Conservation (phyloP, 768 basidiomycete genomes). For the Cystofilobasidium macerans region DNA sequence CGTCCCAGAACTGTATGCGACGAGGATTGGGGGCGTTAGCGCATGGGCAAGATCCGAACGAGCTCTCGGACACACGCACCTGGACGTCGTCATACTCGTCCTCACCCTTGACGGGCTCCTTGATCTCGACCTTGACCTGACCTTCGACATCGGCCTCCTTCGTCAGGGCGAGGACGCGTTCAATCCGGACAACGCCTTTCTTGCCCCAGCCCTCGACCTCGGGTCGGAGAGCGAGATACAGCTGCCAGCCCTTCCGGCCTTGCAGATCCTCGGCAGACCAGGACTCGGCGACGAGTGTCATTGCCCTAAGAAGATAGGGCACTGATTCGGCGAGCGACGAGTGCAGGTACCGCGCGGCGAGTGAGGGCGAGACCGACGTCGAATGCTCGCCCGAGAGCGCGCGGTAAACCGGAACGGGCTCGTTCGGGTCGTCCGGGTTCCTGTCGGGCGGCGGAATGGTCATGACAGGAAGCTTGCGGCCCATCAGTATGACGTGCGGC, state of each 20-base stretch:
- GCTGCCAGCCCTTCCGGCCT: neutral
- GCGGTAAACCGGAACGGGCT: neutral
- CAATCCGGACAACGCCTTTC: constrained; percentile 5
- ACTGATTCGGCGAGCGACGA: neutral
- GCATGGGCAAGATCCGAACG: no score
- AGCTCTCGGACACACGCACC: no score
- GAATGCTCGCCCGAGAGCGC: neutral
- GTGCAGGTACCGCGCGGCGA: constrained; percentile 6
- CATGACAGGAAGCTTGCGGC: constrained; percentile 2
- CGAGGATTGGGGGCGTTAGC: no score
- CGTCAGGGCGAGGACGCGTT: neutral
- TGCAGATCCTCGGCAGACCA: neutral
- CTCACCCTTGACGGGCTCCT: neutral
- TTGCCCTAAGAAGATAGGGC: neutral
- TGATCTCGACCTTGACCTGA: neutral
- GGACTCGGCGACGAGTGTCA: constrained; percentile 9
- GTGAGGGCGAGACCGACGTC: neutral
- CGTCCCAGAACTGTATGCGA: neutral
- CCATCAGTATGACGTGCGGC: constrained; percentile 17
- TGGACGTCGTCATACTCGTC: neutral
- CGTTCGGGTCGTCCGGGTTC: neutral
- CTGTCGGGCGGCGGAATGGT: neutral
- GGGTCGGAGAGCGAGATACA: constrained; percentile 7
- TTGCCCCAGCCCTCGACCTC: constrained; percentile 8
- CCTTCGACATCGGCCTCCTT: neutral